These are phyloP conservation scores for Phytophthora chlamydospora DNA, from an alignment of 352 stramenopile genomes.

Conservation along the genomic window DNA sequence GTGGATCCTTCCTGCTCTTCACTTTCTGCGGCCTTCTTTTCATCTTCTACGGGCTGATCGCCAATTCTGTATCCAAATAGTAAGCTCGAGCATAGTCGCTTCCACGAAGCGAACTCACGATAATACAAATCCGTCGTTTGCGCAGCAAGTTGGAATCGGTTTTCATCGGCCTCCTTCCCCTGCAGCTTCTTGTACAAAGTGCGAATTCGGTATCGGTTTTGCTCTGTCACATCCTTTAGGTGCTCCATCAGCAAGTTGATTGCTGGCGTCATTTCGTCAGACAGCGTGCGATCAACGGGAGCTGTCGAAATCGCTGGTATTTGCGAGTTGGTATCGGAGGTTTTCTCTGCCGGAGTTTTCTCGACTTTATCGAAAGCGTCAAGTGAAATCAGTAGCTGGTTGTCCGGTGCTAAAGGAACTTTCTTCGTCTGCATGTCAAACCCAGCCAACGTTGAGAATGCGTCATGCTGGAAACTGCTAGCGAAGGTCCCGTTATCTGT, in stretches of 20 bases:
- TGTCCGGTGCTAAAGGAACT: conserved; percentile 35
- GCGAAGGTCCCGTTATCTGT: conserved; percentile 37
- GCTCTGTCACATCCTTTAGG: conserved; percentile 73
- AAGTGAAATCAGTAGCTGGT: conserved; percentile 66
- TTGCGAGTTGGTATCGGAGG: conserved; percentile 5
- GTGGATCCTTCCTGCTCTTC: conserved; percentile 28
- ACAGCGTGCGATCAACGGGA: conserved; percentile 6
- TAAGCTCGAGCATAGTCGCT: conserved; percentile 72
- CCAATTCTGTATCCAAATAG: conserved; percentile 56
- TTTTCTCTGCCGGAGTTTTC: neutral
- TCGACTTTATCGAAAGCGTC: conserved; percentile 38
- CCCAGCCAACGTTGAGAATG: conserved; percentile 51
- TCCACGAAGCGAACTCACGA: conserved; percentile 79
- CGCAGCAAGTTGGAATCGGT: conserved; percentile 25
- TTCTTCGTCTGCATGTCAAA: conserved; percentile 53
- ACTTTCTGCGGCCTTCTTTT: conserved; percentile 21
- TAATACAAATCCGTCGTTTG: conserved; percentile 74
- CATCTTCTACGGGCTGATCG: conserved; percentile 8
- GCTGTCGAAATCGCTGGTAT: neutral
- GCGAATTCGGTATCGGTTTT: conserved; percentile 70
- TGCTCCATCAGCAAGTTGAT: conserved; percentile 82
- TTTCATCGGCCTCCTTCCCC: conserved; percentile 36
- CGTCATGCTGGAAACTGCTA: conserved; percentile 71
- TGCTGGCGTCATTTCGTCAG: conserved; percentile 76
- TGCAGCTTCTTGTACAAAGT: conserved; percentile 58